phyloP scores from a whole-genome alignment of 139 green algal species.

The Chlorella sp. region DNA sequence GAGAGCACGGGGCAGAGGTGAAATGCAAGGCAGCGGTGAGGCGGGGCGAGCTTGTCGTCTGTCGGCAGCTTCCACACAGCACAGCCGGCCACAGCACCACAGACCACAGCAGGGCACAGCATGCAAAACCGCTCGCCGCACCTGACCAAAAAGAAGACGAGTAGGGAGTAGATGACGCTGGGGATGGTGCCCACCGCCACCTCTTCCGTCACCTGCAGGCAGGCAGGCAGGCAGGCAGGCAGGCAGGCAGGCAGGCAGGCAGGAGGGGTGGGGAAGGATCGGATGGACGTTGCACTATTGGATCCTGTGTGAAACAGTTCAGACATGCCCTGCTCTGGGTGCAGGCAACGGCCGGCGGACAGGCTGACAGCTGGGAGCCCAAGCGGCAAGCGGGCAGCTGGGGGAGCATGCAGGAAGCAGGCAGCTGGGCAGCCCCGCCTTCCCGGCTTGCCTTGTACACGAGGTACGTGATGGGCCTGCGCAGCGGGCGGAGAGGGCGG shows the following conservation, averaged over 20 bases:
- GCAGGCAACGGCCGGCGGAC: slow-evolving; percentile 55
- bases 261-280: too few species aligned
- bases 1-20: too few species aligned
- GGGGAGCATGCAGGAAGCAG: slow-evolving; percentile 66
- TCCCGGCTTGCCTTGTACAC: background rate
- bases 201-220: slow-evolving; percentile 75
- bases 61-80: background rate
- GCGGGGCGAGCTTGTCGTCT: background rate
- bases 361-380: slow-evolving; percentile 31
- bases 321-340: slow-evolving; percentile 68
- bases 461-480: background rate
- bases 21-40: background rate
- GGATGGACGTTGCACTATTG: too few species aligned
- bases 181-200: slow-evolving; percentile 41
- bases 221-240: slow-evolving; percentile 37
- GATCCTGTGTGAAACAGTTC: too few species aligned
- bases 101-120: background rate
- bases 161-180: slow-evolving; percentile 30
- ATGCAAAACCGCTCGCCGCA: background rate
- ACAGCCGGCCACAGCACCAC: background rate
- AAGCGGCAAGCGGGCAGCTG: slow-evolving; percentile 64
- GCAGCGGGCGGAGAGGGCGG: slow-evolving; percentile 43
- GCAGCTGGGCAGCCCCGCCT: background rate
- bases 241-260: slow-evolving; percentile 34
- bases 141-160: slow-evolving; percentile 63